Evolutionary conservation across 1,284 basidiomycete species (phyloP), one percentile per base, ranked within the genome.

Genomic region (Cutaneotrichosporon sp.): DNA sequence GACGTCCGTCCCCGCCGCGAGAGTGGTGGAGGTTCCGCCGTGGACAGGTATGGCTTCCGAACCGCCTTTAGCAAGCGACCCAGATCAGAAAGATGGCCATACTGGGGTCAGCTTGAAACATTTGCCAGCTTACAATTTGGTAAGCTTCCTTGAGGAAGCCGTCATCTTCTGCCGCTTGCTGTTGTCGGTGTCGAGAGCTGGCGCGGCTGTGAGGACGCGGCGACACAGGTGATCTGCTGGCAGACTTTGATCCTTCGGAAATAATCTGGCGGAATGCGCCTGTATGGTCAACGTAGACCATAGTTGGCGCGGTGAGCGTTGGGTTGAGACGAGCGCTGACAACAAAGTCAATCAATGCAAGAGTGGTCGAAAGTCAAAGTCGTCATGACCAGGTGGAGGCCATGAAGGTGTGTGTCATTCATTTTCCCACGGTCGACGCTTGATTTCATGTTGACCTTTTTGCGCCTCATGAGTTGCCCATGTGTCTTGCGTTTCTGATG

Each of bases 121-220:
- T 49, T 3, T 18, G 2, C 40, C 1, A 2, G 73, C 77, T 59
- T 40, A 80, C 80, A 64, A 81, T 80, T 57, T 73, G 72, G 63
- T 81, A 80, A 18, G 77, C 77, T 64, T 80, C 78, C 34, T 73
- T 75, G 49, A 81, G 65, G 58, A 81, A 81, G n/a, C 73, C 73
- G 46, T 72, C 74, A n/a, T 68, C 62, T 31, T 66, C 65, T 42
- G 16, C 22, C 10, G 36, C 16, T 5, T 13, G 21, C 16, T 31
- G 51, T 31, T 31, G 26, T 7, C 38, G 38, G 13, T 31, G 21
- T 31, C 51, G 32, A 10, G 38, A 36, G 18, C 34, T 36, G 38
- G 32, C 22, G 31, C 60, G 69, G 63, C 57, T 64, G 63, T 56
- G 65, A 63, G 65, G 71, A 63, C 68, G 49, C 47, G 67, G 58